These are phyloP conservation scores for Ambrosia hybrid DNA, from an alignment of 140 eudicot species.

Conservation along the genomic window DNA sequence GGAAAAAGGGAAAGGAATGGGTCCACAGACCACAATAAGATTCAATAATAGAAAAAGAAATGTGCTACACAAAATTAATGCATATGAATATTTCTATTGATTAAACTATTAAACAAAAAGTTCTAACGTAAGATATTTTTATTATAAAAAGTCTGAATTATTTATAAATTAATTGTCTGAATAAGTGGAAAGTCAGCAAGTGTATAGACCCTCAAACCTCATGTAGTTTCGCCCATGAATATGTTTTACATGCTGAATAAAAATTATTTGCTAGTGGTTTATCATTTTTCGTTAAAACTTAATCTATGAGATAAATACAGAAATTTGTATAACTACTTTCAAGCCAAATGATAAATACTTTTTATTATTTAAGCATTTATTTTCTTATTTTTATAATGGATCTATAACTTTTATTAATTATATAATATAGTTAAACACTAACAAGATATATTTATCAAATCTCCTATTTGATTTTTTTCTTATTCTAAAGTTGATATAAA, in stretches of 20 bases:
- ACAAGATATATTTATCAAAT: background rate
- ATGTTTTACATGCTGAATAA: too few relatives aligned
- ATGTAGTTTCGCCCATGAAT: background rate
- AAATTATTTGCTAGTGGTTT: too few relatives aligned
- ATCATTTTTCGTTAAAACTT: too few relatives aligned
- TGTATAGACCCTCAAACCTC: background rate
- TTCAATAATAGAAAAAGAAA: background rate
- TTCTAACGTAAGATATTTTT: background rate
- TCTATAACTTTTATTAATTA: background rate
- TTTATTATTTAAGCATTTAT: background rate
- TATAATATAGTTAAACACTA: background rate
- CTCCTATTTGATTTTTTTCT: background rate
- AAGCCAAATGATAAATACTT: background rate
- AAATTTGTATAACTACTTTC: background rate
- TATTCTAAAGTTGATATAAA: constrained; percentile 11
- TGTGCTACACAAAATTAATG: background rate
- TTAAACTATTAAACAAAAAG: background rate
- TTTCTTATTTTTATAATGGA: background rate
- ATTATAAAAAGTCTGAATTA: background rate
- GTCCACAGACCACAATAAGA: background rate
- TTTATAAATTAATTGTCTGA: too few relatives aligned
- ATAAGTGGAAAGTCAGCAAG: background rate
- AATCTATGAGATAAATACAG: background rate
- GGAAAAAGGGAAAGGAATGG: constrained; percentile 2
- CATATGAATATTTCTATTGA: background rate